phyloP scores from a whole-genome alignment of 345 rosid species.

The Aquilaria yunnanensis region DNA sequence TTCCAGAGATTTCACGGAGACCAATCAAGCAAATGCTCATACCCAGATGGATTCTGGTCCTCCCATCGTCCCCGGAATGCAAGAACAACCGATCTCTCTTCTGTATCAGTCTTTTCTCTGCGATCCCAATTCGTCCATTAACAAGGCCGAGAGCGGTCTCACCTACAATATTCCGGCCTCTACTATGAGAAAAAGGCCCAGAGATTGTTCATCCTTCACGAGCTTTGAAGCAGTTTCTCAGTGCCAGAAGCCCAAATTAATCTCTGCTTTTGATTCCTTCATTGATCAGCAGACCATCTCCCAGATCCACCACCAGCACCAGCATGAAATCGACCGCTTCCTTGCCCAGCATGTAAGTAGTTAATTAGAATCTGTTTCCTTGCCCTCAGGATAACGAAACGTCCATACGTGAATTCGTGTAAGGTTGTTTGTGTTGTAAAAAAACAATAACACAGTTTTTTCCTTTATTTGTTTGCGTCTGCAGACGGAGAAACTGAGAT shows the following conservation, averaged over 20 bases:
- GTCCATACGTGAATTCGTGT: neutral
- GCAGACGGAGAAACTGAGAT: slow-evolving; percentile 47
- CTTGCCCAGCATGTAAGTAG: slow-evolving; percentile 43
- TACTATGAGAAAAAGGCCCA: slow-evolving; percentile 33
- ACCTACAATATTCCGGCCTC: slow-evolving; percentile 35
- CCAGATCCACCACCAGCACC: slow-evolving; percentile 49
- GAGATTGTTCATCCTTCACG: slow-evolving; percentile 25
- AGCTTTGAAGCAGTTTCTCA: slow-evolving; percentile 24
- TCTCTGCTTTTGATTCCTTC: slow-evolving; percentile 23
- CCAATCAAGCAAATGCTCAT: slow-evolving; percentile 26
- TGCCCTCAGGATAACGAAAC: neutral
- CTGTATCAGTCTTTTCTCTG: slow-evolving; percentile 29
- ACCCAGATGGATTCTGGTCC: slow-evolving; percentile 32
- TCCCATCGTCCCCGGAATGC: slow-evolving; percentile 23
- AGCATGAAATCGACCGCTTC: slow-evolving; percentile 46
- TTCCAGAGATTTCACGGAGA: slow-evolving; percentile 40
- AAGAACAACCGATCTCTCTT: slow-evolving; percentile 16
- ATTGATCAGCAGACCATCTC: slow-evolving; percentile 29
- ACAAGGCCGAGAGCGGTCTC: slow-evolving; percentile 45
- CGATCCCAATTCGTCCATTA: slow-evolving; percentile 30
- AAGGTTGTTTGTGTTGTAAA: neutral
- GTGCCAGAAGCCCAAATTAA: slow-evolving; percentile 29
- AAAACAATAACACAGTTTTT: neutral
- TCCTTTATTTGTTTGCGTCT: neutral
- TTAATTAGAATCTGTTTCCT: neutral